These are phyloP conservation scores for Symmetrospora coprosmae DNA, from an alignment of 768 basidiomycete species.

Conservation along the genomic window DNA sequence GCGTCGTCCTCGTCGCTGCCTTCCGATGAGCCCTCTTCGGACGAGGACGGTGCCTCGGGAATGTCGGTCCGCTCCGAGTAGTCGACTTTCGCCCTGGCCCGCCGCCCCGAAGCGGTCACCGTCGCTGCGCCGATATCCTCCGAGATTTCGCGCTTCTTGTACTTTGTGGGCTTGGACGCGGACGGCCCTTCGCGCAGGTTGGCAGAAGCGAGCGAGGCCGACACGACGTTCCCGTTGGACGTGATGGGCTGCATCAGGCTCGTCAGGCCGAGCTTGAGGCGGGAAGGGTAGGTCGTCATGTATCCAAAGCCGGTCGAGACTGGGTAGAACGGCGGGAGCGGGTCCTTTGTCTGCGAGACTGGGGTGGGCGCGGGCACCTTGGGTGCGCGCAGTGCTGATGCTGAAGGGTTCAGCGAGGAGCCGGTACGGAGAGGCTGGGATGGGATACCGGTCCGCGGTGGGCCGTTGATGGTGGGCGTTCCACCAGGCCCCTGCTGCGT, in stretches of 20 bases:
- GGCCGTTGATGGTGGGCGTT: neutral
- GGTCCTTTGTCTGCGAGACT: neutral
- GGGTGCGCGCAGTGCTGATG: neutral
- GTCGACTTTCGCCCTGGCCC: conserved; percentile 53
- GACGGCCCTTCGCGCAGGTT: conserved; percentile 33
- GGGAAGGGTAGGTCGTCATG: conserved; percentile 68
- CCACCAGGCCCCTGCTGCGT: neutral
- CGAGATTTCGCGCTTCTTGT: conserved; percentile 39
- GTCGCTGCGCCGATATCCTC: conserved; percentile 39
- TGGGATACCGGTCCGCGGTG: no score
- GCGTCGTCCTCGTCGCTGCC: conserved; percentile 53
- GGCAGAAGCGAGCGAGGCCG: conserved; percentile 24
- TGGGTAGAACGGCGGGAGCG: conserved; percentile 18
- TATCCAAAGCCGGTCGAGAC: conserved; percentile 48
- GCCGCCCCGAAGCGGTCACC: conserved; percentile 31
- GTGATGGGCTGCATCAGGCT: conserved; percentile 79
- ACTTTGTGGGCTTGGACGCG: conserved; percentile 27
- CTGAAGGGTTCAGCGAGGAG: neutral
- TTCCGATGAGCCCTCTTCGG: conserved; percentile 50
- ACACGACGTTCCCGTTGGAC: conserved; percentile 32
- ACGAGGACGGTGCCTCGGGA: neutral
- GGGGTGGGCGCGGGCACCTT: neutral
- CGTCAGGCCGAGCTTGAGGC: conserved; percentile 77
- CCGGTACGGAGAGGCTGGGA: no score
- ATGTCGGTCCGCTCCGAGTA: conserved; percentile 59